Percentiles rank a stretch among this genome's conserved stretches.
phyloP scores from a whole-genome alignment of 768 basidiomycete genomes.

The Russula griseocarnosa region DNA sequence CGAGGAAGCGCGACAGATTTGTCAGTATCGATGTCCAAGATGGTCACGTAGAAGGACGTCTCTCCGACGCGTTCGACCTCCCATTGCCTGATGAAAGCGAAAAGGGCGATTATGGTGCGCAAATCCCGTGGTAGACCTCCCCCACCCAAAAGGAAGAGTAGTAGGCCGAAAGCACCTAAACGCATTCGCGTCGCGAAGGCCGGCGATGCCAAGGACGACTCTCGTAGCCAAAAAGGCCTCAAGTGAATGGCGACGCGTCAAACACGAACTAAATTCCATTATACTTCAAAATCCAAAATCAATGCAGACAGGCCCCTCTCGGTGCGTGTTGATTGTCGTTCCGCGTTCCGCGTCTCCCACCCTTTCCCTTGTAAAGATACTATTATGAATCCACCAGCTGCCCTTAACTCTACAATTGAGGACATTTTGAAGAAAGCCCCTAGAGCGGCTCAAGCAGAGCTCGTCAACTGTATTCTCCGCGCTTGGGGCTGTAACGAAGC shows the following conservation, averaged over 20 bases:
- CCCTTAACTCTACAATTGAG: constrained; percentile 81
- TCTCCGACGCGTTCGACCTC: constrained; percentile 30
- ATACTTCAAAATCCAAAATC: constrained; percentile 80
- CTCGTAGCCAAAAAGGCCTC: constrained; percentile 30
- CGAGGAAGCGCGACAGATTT: constrained; percentile 43
- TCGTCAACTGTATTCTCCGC: constrained; percentile 88
- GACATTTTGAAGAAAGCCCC: constrained; percentile 74
- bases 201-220: constrained; percentile 42
- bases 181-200: constrained; percentile 31
- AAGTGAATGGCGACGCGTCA: constrained; percentile 43
- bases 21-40: constrained; percentile 38
- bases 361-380: constrained; percentile 55
- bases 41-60: constrained; percentile 29
- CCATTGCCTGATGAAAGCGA: constrained; percentile 29
- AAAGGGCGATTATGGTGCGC: constrained; percentile 28
- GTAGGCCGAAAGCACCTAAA: constrained; percentile 33
- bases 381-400: constrained; percentile 80
- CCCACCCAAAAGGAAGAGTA: constrained; percentile 14
- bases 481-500: constrained; percentile 89
- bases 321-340: constrained; percentile 52
- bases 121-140: constrained; percentile 9
- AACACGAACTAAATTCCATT: constrained; percentile 62
- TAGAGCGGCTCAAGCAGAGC: constrained; percentile 71
- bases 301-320: constrained; percentile 77
- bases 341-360: neutral